These are phyloP conservation scores for Besnoitia besnoiti DNA, from an alignment of 169 alveolate genomes.

Conservation along the genomic window DNA sequence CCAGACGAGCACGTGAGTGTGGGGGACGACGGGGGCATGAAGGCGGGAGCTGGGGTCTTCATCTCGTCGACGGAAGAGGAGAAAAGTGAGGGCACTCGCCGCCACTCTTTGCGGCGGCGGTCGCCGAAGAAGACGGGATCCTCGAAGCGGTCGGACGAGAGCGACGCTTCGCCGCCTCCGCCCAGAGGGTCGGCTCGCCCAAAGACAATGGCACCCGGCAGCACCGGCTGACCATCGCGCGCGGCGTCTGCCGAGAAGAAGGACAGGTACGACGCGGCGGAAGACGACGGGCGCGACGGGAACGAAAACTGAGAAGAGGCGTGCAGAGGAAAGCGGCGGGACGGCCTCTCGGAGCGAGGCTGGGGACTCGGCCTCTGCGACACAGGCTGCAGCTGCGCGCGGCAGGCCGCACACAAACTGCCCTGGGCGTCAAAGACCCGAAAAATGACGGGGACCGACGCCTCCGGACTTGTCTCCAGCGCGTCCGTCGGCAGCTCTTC, in stretches of 20 bases:
- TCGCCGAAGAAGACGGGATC: too few relatives aligned
- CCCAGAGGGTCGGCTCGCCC: not conserved
- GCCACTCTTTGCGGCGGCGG: too few relatives aligned
- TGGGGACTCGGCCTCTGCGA: not conserved
- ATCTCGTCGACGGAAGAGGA: too few relatives aligned
- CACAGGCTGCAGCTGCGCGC: not conserved
- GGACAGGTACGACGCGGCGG: not conserved
- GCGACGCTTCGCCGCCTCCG: not conserved
- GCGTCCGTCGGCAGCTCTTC: not conserved
- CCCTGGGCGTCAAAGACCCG: constrained; percentile 30
- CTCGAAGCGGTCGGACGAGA: too few relatives aligned
- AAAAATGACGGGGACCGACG: not conserved
- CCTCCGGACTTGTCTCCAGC: not conserved
- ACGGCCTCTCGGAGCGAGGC: not conserved
- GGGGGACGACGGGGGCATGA: too few relatives aligned
- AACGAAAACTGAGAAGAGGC: not conserved
- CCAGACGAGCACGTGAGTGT: too few relatives aligned
- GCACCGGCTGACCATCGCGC: not conserved
- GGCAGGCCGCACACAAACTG: not conserved
- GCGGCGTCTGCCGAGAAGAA: not conserved
- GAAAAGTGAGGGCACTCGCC: too few relatives aligned
- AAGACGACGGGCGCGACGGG: not conserved
- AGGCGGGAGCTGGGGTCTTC: too few relatives aligned
- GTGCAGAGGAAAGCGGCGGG: not conserved
- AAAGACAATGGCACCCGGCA: not conserved